These are phyloP conservation scores for Solanum sejunctum DNA, from an alignment of 257 asterid species.

Conservation along the genomic window DNA sequence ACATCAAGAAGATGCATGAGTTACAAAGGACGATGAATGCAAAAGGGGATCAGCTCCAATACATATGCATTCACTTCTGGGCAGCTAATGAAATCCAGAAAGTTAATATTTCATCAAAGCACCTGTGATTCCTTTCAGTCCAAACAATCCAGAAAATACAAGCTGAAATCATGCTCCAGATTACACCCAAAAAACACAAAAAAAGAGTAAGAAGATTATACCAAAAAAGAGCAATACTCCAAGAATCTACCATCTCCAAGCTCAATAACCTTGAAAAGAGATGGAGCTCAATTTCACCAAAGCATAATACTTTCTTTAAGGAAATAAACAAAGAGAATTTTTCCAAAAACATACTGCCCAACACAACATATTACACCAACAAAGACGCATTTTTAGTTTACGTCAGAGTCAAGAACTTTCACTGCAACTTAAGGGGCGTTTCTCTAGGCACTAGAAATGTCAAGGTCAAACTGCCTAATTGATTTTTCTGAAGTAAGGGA, in stretches of 20 bases:
- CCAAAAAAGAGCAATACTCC: not conserved
- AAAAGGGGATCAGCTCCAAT: not conserved
- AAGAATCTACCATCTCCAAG: not conserved
- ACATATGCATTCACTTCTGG: not conserved
- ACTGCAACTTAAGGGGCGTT: not conserved
- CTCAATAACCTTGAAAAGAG: not conserved
- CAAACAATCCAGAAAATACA: not conserved
- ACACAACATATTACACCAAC: not conserved
- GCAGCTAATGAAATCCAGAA: not conserved
- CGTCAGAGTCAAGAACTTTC: not conserved
- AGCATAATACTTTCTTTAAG: not conserved
- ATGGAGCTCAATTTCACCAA: not conserved
- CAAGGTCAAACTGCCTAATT: not conserved
- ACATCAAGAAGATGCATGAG: not conserved
- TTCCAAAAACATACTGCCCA: not conserved
- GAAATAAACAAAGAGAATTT: not conserved
- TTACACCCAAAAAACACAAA: not conserved
- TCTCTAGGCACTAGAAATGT: not conserved
- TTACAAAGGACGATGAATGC: not conserved
- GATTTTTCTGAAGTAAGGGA: not conserved
- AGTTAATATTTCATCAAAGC: not conserved
- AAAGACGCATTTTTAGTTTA: not conserved
- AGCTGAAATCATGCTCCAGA: not conserved
- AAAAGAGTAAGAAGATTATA: not conserved
- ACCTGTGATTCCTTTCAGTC: not conserved